A percentile compares a stretch with the other conserved stretches of the same genome.
These are phyloP conservation scores for Colletotrichum kahawae DNA, from an alignment of 2,329 filamentous ascomycete genomes.

Conservation along the genomic window DNA sequence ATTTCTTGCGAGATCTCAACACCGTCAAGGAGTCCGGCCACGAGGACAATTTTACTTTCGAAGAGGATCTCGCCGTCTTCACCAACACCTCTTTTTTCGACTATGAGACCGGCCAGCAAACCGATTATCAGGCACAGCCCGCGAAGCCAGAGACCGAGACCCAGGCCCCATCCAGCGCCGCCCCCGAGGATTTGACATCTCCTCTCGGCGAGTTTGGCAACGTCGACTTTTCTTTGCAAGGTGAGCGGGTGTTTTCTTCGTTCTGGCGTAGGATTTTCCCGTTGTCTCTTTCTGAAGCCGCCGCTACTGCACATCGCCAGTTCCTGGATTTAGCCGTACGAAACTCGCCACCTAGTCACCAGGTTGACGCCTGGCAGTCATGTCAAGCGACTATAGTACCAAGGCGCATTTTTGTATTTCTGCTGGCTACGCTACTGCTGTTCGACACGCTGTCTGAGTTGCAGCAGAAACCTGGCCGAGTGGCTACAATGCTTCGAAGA, in stretches of 20 bases:
- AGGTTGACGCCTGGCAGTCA: not conserved
- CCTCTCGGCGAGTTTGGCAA: conserved; percentile 50
- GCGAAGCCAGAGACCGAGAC: conserved; percentile 46
- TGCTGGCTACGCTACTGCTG: not conserved
- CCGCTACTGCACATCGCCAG: not conserved
- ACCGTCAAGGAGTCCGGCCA: conserved; percentile 63
- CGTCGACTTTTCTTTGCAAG: conserved; percentile 52
- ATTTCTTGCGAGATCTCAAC: conserved; percentile 88
- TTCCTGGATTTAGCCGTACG: not conserved
- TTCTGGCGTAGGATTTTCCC: not conserved
- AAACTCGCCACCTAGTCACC: not conserved
- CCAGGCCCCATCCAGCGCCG: conserved; percentile 27
- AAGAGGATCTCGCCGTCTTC: conserved; percentile 78
- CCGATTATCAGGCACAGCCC: conserved; percentile 58
- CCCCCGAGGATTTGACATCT: conserved; percentile 32
- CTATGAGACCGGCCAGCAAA: conserved; percentile 70
- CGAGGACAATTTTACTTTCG: conserved; percentile 67
- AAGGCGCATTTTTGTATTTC: not conserved
- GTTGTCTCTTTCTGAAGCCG: not conserved
- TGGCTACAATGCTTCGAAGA: not conserved
- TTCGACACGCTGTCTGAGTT: not conserved
- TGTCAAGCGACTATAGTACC: not conserved
- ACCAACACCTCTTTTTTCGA: conserved; percentile 85
- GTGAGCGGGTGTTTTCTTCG: conserved; percentile 40
- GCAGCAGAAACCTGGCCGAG: not conserved